Conservation (phyloP, 1,139 yeast species). For the Geotrichum candidum region DNA sequence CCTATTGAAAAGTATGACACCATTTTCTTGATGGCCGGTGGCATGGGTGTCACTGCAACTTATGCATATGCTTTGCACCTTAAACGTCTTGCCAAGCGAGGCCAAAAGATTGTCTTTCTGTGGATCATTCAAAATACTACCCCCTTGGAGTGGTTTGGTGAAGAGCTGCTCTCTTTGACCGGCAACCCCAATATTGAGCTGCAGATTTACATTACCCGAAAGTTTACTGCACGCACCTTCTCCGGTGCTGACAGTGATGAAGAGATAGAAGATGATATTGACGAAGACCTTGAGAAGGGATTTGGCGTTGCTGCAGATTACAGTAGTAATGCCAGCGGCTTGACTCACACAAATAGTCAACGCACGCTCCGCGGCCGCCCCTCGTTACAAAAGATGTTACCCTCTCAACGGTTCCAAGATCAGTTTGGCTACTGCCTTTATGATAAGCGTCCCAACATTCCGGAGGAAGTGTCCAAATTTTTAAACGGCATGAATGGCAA, state of each 20-base stretch:
- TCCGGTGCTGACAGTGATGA: constrained; percentile 7
- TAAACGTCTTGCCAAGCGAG: constrained; percentile 4
- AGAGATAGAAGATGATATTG: constrained; percentile 2
- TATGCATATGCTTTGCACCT: constrained; percentile 27
- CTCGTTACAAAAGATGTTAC: constrained; percentile 7
- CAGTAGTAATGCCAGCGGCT: not conserved
- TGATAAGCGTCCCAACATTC: constrained; percentile 15
- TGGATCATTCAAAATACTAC: constrained; percentile 50
- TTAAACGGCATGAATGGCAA: constrained; percentile 5
- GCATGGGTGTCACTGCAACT: constrained; percentile 61
- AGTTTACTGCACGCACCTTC: constrained; percentile 2
- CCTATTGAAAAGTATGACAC: constrained; percentile 49
- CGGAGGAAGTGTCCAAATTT: constrained; percentile 15
- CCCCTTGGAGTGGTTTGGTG: constrained; percentile 44
- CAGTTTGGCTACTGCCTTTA: constrained; percentile 11
- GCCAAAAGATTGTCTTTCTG: constrained; percentile 39
- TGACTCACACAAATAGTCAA: not conserved
- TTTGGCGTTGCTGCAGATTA: not conserved
- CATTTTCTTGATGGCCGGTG: constrained; percentile 51
- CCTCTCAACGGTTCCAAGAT: constrained; percentile 7
- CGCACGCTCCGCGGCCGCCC: not conserved
- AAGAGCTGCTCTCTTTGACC: constrained; percentile 20
- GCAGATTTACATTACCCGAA: constrained; percentile 20
- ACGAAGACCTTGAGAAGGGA: not conserved
- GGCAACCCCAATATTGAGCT: constrained; percentile 15